A percentile compares a stretch with the other conserved stretches of the same genome.
phyloP scores from a whole-genome alignment of 2,329 filamentous ascomycete genomes.

The Shiraia sp. region DNA sequence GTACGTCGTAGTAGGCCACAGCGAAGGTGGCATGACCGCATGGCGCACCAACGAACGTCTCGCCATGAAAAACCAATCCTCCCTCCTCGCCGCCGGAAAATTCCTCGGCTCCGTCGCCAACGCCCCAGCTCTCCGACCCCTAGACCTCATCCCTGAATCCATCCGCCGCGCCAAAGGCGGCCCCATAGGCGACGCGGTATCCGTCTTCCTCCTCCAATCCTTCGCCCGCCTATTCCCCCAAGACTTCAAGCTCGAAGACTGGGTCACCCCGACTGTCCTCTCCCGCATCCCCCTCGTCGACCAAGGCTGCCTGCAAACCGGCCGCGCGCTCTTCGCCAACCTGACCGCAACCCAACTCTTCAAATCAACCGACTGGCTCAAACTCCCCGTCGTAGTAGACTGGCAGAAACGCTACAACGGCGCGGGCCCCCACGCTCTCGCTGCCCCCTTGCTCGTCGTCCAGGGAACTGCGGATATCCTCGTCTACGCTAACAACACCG shows the following conservation, averaged over 20 bases:
- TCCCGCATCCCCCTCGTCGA: constrained; percentile 17
- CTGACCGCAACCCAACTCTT: constrained; percentile 17
- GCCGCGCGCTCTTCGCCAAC: constrained; percentile 18
- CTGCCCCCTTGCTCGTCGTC: constrained; percentile 26
- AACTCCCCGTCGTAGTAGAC: constrained; percentile 17
- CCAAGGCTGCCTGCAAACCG: constrained; percentile 18
- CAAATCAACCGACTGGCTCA: constrained; percentile 19
- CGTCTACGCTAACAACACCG: constrained; percentile 25
- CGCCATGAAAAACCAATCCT: constrained; percentile 21
- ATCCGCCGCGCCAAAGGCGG: constrained; percentile 21
- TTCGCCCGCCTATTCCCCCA: constrained; percentile 15
- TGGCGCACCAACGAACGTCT: constrained; percentile 26
- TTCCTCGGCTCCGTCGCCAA: constrained; percentile 25
- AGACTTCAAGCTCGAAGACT: constrained; percentile 17
- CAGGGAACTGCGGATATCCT: constrained; percentile 14
- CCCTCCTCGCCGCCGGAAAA: constrained; percentile 20
- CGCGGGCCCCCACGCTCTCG: constrained; percentile 21
- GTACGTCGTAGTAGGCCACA: constrained; percentile 25
- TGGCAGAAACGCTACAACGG: constrained; percentile 29
- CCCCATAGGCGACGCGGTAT: constrained; percentile 22
- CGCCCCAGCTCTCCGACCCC: constrained; percentile 23
- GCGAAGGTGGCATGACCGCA: constrained; percentile 28
- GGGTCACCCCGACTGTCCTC: constrained; percentile 19
- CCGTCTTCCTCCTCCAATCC: constrained; percentile 23
- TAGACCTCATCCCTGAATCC: constrained; percentile 26